phyloP scores from a whole-genome alignment of 371 early-diverging fungal species.

The Gilbertella persicaria region DNA sequence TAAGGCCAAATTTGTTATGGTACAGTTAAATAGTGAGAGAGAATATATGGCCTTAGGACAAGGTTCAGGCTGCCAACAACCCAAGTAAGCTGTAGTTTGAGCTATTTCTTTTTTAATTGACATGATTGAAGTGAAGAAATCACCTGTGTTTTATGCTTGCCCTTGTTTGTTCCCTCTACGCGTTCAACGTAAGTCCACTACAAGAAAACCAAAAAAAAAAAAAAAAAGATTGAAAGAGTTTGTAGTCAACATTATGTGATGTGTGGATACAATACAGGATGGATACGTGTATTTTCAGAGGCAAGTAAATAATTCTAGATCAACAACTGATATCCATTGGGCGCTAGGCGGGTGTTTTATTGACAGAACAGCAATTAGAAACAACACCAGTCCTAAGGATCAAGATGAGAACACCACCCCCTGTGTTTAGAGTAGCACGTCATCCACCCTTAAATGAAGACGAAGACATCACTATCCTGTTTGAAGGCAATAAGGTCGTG shows the following conservation, averaged over 20 bases:
- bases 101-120: not conserved
- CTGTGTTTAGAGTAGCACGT: conserved; percentile 29
- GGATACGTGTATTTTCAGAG: conserved; percentile 64
- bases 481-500: conserved; percentile 52
- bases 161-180: conserved; percentile 59
- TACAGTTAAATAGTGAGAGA: conserved; percentile 40
- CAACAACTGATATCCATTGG: not conserved
- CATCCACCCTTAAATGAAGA: conserved; percentile 42
- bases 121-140: conserved; percentile 63
- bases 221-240: not conserved
- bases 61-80: conserved; percentile 52
- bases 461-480: conserved; percentile 62
- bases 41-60: conserved; percentile 56
- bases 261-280: conserved; percentile 62
- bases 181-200: conserved; percentile 45
- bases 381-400: conserved; percentile 51
- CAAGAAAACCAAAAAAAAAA: too few species aligned
- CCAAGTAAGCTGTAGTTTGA: conserved; percentile 21
- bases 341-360: conserved; percentile 45
- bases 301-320: conserved; percentile 22
- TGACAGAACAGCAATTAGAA: conserved; percentile 62
- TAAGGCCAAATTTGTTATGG: conserved; percentile 45
- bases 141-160: conserved; percentile 56
- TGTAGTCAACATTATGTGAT: conserved; percentile 59
- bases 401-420: conserved; percentile 54